phyloP scores from a whole-genome alignment of 1,284 basidiomycete species.

The Pseudozyma pruni region DNA sequence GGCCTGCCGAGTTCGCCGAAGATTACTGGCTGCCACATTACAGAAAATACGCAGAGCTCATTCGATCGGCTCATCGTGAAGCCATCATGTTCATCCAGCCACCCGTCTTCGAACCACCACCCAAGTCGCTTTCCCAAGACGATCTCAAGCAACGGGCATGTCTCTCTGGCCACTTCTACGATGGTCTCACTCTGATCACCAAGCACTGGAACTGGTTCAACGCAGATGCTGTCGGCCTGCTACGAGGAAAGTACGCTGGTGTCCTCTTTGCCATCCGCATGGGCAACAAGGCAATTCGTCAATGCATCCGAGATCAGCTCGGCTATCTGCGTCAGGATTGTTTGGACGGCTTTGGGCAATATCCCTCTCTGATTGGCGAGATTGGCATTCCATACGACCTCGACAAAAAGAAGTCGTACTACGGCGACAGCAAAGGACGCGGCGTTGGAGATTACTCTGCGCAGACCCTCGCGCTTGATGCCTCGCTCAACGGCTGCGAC shows the following conservation, averaged over 20 bases:
- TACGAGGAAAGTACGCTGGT: slow-evolving; percentile 82
- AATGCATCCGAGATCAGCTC: slow-evolving; percentile 84
- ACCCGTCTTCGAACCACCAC: slow-evolving; percentile 86
- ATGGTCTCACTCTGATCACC: slow-evolving; percentile 77
- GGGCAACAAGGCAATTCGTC: slow-evolving; percentile 83
- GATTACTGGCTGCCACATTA: slow-evolving; percentile 88
- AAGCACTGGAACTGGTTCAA: slow-evolving; percentile 86
- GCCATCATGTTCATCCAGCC: slow-evolving; percentile 91
- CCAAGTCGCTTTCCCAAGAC: slow-evolving; percentile 70
- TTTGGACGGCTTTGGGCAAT: slow-evolving; percentile 73
- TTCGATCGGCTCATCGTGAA: slow-evolving; percentile 81
- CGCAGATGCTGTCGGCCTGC: slow-evolving; percentile 75
- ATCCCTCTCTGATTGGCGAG: slow-evolving; percentile 93
- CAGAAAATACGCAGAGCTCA: slow-evolving; percentile 74
- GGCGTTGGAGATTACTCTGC: slow-evolving; percentile 74
- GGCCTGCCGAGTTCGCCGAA: slow-evolving; percentile 74
- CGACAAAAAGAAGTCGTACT: slow-evolving; percentile 82
- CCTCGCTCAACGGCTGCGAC: slow-evolving; percentile 88
- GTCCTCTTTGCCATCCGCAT: slow-evolving; percentile 73
- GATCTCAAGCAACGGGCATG: slow-evolving; percentile 78
- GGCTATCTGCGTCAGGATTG: slow-evolving; percentile 81
- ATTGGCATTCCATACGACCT: slow-evolving; percentile 94
- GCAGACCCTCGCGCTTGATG: slow-evolving; percentile 89
- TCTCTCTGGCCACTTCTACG: slow-evolving; percentile 91
- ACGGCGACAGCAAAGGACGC: slow-evolving; percentile 52